Evolutionary conservation across 2,329 filamentous ascomycete species (phyloP), one percentile per base, ranked within the genome.

Genomic region (Aspergillus cejpii): DNA sequence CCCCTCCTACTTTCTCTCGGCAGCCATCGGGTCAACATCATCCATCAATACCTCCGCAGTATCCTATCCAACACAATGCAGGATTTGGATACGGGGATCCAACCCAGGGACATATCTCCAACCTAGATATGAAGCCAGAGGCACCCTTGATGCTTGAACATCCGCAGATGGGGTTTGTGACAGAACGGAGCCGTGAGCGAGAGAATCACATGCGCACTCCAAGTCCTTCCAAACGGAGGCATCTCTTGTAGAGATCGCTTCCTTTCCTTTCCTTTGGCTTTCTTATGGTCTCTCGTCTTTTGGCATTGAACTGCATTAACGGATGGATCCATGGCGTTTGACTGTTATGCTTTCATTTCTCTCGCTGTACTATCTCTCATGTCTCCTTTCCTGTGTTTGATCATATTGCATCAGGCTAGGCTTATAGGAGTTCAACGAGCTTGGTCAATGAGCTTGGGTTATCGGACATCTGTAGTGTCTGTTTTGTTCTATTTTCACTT

Each of bases 171-270:
- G 57, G 60, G 21, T 62, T 63, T 43, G 57, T 58, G 38, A 62
- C 52, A 2, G 62, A 59, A 29, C 60, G 61, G 31, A 62, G 51
- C 37, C 63, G 59, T 15, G 59, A 60, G 28, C 56, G 60, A 3
- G 58, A 61, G 33, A 51, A 51, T 8, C 60, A 65, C 34, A 47
- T 63, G 38, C 63, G 63, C n/a, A 66, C 62, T 1, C 66, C 67
- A 12, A 68, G 65, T 47, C 66, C 67, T 3, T 53, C 56, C 2
- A 68, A 68, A 47, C 55, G 62, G 11, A 43, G 55, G 34, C 55
- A 50, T 17, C 57, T 62, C 2, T 39, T 48, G 23, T 50, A 27
- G 45, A 28, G 23, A 14, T 24, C 17, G 14, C 28, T 45, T 40
- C 17, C 33, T 34, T 10, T 38, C 12, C 23, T 34, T n/a, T 12